Percentiles rank a stretch among this genome's conserved stretches.
phyloP scores from a whole-genome alignment of 1,284 basidiomycete genomes.

The Cutaneotrichosporon sp. region DNA sequence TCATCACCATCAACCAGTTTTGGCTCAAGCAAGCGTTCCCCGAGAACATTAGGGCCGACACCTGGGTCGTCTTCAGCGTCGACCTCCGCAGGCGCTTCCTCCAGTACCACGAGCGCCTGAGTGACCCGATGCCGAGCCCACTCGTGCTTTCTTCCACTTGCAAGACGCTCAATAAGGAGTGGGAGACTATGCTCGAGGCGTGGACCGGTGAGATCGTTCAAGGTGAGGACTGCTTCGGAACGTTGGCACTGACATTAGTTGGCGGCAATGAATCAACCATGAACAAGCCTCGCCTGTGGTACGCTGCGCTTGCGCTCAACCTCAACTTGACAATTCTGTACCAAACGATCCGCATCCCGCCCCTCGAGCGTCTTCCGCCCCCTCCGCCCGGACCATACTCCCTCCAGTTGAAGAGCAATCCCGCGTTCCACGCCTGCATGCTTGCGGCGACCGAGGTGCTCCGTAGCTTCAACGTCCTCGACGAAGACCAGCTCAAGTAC shows the following conservation, averaged over 20 bases:
- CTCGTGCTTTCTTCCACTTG: conserved; percentile 38
- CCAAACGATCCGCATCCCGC: conserved; percentile 39
- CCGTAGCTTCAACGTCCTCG: conserved; percentile 33
- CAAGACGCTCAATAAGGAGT: conserved; percentile 41
- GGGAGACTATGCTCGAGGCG: conserved; percentile 33
- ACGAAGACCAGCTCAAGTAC: conserved; percentile 35
- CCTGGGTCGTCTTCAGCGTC: conserved; percentile 36
- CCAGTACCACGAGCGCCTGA: conserved; percentile 38
- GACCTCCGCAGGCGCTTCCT: conserved; percentile 39
- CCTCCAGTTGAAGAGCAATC: conserved; percentile 30
- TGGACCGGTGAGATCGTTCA: conserved; percentile 44
- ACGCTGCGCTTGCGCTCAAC: conserved; percentile 36
- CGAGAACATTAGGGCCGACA: conserved; percentile 33
- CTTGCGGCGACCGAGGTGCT: conserved; percentile 39
- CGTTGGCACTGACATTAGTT: conserved; percentile 13
- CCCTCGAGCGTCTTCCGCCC: conserved; percentile 31
- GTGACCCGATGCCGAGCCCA: conserved; percentile 27
- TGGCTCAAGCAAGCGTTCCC: conserved; percentile 34
- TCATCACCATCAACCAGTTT: conserved; percentile 30
- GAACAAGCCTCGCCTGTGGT: conserved; percentile 41
- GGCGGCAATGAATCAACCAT: conserved; percentile 32
- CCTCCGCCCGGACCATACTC: conserved; percentile 17
- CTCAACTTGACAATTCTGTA: conserved; percentile 44
- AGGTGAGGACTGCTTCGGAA: conserved; percentile 22
- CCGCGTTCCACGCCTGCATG: conserved; percentile 41